Base-by-base conservation (phyloP, 768 basidiomycete species). In the Mycena kentingensis region DNA sequence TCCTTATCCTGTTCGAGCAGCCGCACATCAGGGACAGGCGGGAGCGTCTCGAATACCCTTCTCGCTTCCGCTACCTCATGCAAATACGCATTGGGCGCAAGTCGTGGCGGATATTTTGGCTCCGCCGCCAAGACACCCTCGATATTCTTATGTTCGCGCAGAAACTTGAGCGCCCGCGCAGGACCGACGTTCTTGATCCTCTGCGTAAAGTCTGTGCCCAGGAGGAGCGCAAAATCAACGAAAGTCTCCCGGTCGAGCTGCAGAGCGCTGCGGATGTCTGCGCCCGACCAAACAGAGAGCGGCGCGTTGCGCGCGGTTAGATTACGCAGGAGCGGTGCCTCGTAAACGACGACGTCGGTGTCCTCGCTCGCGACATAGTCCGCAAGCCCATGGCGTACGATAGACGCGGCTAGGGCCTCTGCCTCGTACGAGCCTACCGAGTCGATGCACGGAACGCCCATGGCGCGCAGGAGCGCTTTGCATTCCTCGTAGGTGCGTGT, bases 351-450 rank as follows among this genome's bases (percentile, higher is more conserved):
- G 13, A 93, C 90, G 61, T 93, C 91, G 21, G 90, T 90, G 66
- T 97, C 94, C 71, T 97, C 94, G 58, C 89, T 95, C 4, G 82
- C 90, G 18, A 96, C 94, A 63, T 82, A 93, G 69, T 97, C 93
- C 0, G 90, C 93, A 38, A 77, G 63, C 2, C 94, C 93, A 25
- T 80, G 72, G 15, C 84, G 61, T 11, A 90, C 92, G 32, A 96
- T 74, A 7, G 87, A 79, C 5, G 89, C 81, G 0, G 93, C 93
- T 28, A 96, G 70, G 1, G 89, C 92, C 68, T 97, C 94, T 1
- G 88, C 94, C 65, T 97, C 94, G 51, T 79, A 84, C 0, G 86
- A 80, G 0, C 85, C 85, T 0, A 74, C 72, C 8, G 86, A 72
- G 16, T 89, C 81, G 26, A 95, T 66, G 60, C 85, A 88, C 0